Base-by-base conservation (phyloP, 2,329 filamentous ascomycete genomes). In the Sclerotinia spermophila region DNA sequence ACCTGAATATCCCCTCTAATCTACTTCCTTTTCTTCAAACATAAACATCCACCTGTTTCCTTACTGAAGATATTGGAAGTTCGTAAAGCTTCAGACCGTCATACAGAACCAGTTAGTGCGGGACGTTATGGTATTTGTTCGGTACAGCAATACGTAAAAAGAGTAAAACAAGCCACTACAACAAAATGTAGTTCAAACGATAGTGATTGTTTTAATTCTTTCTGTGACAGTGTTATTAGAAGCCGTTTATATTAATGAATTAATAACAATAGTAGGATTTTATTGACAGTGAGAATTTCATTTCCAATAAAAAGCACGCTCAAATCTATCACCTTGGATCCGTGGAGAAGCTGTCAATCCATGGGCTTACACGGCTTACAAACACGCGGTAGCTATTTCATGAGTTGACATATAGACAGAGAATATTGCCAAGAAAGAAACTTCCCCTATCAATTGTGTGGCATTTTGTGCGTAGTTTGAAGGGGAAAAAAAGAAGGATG, bases 61-160 rank as follows among this genome's bases (percentile, higher is more conserved):
- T 13, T 15, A 1, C 0, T 2, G 5, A 5, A n/a, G 4, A 6
- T 27, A n/a, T 27, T 2, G n/a, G 27, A 27, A 27, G 24, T 27
- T 15, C n/a, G n/a, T 24, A 15, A 51, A 5, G n/a, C n/a, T 51
- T 51, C n/a, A 3, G 2, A 0, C 17, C 15, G 0, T 51, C 2
- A 27, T 17, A 17, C 2, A 13, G 5, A 27, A 15, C n/a, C 17
- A 27, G 11, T 27, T 3, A 0, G 1, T 7, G 5, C 2, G 5
- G 11, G n/a, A n/a, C n/a, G 5, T 27, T 5, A 27, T 51, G n/a
- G n/a, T 27, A 13, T 13, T 17, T 24, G 17, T 27, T 3, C n/a
- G 1, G 27, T 15, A n/a, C 8, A 27, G n/a, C 15, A 27, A 51
- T 3, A 8, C n/a, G 13, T 11, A 17, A 51, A 51, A 2, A 3